Evolutionary conservation across 805 yeast genomes (phyloP), one percentile per base, ranked within the genome.

Genomic region (Dipodascus albidus): DNA sequence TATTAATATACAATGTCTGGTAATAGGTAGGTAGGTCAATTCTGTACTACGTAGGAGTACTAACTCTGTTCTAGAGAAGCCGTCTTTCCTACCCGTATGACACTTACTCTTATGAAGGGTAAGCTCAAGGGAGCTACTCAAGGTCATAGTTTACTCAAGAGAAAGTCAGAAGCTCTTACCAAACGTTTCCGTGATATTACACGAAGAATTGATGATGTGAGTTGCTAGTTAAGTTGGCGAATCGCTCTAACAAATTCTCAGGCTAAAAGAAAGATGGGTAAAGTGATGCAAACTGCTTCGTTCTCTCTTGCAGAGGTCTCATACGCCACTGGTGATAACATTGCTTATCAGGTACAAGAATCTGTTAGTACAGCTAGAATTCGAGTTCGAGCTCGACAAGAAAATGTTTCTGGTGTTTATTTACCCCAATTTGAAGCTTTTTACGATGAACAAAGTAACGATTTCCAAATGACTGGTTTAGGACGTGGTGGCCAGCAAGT

Each of bases 401-500:
- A 91, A 67, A 91, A 91, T 70, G 98, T 91, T 47, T 83, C 95
- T 58, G 99, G 99, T 71, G 99, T 91, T 41, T 82, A 83, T 63
- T 76, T 91, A 64, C 98, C 99, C 22, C 88, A 90, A 56, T 93
- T 91, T 62, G 96, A 90, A 63, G 80, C 90, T 23, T 84, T 78
- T 60, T 80, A 88, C 56, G 86, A 89, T 64, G 88, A 86, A 58
- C 80, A 81, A 9, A 86, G 87, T 67, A 91, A 91, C 64, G 99
- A 93, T 66, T 91, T 91, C 76, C 87, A 87, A 69, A 75, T 91
- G 80, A 91, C 98, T 3, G 99, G 99, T 62, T 76, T 91, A 60
- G 99, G 99, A 51, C 80, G 97, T 69, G 99, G 99, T 71, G 98
- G 99, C 59, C 98, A 91, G 71, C 98, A 91, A 68, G 95, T 91